Conservation (phyloP, 352 stramenopile genomes). For the Peronospora belbahrii region DNA sequence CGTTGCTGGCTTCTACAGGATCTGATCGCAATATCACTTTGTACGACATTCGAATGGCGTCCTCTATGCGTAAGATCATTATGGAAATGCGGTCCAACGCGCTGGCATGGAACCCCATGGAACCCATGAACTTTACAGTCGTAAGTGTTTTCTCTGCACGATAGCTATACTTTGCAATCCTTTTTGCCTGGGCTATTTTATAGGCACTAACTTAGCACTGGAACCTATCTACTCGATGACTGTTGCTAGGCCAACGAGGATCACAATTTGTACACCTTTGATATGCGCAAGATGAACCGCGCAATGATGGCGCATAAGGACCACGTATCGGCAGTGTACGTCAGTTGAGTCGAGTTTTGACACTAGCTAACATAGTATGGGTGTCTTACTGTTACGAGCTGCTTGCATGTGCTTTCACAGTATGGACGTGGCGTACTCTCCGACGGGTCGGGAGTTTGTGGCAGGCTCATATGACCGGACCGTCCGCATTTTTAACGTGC, state of each 20-base stretch:
- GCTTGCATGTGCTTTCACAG: slow-evolving; percentile 21
- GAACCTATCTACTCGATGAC: slow-evolving; percentile 6
- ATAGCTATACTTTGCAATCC: slow-evolving; percentile 1
- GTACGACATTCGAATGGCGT: slow-evolving; percentile 89
- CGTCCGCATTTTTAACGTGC: slow-evolving; percentile 94
- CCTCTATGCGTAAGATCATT: slow-evolving; percentile 95
- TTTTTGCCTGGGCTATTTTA: slow-evolving; percentile 1
- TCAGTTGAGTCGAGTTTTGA: slow-evolving; percentile 17
- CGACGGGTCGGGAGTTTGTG: slow-evolving; percentile 97
- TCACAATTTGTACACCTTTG: slow-evolving; percentile 98
- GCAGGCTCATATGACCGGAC: slow-evolving; percentile 98
- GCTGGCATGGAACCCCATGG: slow-evolving; percentile 98
- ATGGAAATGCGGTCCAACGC: slow-evolving; percentile 95
- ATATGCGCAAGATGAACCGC: slow-evolving; percentile 96
- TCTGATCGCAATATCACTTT: slow-evolving; percentile 90
- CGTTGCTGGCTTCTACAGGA: slow-evolving; percentile 92
- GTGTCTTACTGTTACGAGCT: slow-evolving; percentile 16
- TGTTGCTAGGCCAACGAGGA: slow-evolving; percentile 93
- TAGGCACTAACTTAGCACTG: slow-evolving; percentile 6
- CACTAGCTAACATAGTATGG: neutral
- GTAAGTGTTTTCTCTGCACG: slow-evolving; percentile 28
- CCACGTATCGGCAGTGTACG: slow-evolving; percentile 94
- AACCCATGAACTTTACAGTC: slow-evolving; percentile 98
- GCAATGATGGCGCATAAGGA: slow-evolving; percentile 97
- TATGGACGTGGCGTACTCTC: slow-evolving; percentile 96